Conservation (phyloP, 805 yeast species). For the Helenozyma rhizophorensis region DNA sequence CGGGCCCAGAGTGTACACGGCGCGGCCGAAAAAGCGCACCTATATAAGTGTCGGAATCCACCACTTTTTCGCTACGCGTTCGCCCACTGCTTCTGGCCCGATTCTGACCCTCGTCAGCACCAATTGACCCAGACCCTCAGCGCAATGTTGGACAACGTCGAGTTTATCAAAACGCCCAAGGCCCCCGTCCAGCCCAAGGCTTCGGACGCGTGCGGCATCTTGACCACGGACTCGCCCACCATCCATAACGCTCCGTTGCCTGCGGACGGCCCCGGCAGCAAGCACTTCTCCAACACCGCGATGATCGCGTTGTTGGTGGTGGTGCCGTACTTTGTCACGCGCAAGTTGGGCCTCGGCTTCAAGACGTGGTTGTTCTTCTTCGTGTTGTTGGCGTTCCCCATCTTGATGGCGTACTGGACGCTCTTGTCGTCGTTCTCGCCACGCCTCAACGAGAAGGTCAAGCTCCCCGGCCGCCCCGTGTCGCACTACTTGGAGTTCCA, state of each 20-base stretch:
- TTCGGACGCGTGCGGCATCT: constrained; percentile 30
- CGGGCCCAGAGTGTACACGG: too few species aligned
- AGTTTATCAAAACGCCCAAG: constrained; percentile 59
- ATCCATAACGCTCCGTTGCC: constrained; percentile 84
- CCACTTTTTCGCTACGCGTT: too few species aligned
- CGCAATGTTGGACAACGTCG: constrained; percentile 38
- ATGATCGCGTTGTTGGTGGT: constrained; percentile 46
- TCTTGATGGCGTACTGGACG: constrained; percentile 81
- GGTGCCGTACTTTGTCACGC: constrained; percentile 60
- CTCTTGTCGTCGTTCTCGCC: constrained; percentile 73
- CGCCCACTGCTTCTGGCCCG: too few species aligned
- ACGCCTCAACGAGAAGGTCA: constrained; percentile 71
- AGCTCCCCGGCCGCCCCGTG: constrained; percentile 72
- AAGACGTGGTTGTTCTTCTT: constrained; percentile 61
- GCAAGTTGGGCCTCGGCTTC: constrained; percentile 66
- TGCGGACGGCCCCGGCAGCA: constrained; percentile 87
- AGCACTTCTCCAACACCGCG: constrained; percentile 62
- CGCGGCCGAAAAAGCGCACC: too few species aligned
- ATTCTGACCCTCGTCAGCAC: too few species aligned
- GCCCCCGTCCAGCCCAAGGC: constrained; percentile 35
- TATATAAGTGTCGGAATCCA: too few species aligned
- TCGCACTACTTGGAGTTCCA: constrained; percentile 80
- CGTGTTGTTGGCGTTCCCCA: constrained; percentile 57
- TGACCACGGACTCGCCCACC: constrained; percentile 51
- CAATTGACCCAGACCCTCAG: too few species aligned